phyloP scores from a whole-genome alignment of 2,329 filamentous ascomycete species.

The Cordyceps fumosorosea region DNA sequence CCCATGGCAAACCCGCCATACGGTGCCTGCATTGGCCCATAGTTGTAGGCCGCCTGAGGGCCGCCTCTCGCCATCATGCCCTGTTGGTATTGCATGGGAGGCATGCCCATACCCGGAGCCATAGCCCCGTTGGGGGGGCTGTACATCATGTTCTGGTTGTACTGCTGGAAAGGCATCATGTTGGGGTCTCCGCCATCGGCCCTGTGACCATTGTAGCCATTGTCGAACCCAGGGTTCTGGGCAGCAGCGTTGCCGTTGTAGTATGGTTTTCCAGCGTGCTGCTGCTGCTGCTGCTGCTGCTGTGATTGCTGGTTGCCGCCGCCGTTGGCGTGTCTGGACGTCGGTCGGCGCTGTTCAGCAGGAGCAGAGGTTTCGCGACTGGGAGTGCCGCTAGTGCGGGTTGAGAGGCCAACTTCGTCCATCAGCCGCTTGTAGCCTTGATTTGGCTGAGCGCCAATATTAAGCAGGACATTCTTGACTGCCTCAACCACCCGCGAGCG shows the following conservation, averaged over 20 bases:
- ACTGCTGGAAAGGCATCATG: conserved; percentile 44
- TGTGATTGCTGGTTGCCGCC: conserved; percentile 31
- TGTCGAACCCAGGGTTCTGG: conserved; percentile 41
- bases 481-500: conserved; percentile 84
- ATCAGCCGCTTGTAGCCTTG: conserved; percentile 98
- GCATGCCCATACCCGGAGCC: conserved; percentile 40
- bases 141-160: conserved; percentile 47
- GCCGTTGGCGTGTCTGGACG: conserved; percentile 46
- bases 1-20: conserved; percentile 45
- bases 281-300: conserved; percentile 31
- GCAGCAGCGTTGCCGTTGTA: conserved; percentile 40
- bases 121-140: conserved; percentile 39
- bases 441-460: conserved; percentile 85
- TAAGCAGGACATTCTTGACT: conserved; percentile 79
- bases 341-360: conserved; percentile 35
- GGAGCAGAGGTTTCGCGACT: conserved; percentile 37
- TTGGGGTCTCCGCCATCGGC: conserved; percentile 46
- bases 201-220: conserved; percentile 44
- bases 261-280: conserved; percentile 43
- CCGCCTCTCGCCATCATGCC: conserved; percentile 45
- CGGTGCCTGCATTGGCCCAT: conserved; percentile 47
- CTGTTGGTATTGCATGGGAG: conserved; percentile 53
- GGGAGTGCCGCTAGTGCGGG: conserved; percentile 40
- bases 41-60: conserved; percentile 52
- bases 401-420: conserved; percentile 93